These are phyloP conservation scores for Paracoccidioides brasiliensis DNA, from an alignment of 2,329 filamentous ascomycete species.

Conservation along the genomic window DNA sequence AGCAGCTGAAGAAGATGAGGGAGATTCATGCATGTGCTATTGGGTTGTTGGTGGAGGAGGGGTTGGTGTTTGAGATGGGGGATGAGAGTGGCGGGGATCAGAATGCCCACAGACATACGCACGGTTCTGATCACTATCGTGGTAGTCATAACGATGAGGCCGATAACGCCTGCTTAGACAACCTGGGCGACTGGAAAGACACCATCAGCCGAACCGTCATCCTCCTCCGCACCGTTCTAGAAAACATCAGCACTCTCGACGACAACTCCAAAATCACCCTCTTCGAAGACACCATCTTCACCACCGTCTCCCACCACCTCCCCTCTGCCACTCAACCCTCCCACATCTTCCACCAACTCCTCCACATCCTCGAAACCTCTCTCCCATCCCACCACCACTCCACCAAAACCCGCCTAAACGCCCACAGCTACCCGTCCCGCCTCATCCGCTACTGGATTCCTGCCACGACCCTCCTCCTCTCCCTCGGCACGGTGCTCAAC, in stretches of 20 bases:
- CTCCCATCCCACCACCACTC: conserved; percentile 53
- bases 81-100: conserved; percentile 47
- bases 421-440: conserved; percentile 62
- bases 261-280: conserved; percentile 43
- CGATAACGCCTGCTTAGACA: conserved; percentile 36
- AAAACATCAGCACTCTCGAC: conserved; percentile 45
- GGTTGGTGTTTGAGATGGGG: conserved; percentile 52
- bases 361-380: conserved; percentile 51
- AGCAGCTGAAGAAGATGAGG: conserved; percentile 55
- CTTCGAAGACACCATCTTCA: conserved; percentile 43
- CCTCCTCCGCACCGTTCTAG: conserved; percentile 74
- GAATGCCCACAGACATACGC: no score
- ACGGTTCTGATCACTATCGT: no score
- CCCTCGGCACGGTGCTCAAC: conserved; percentile 73
- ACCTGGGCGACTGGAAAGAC: conserved; percentile 49
- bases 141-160: conserved; percentile 14
- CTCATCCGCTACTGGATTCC: conserved; percentile 85
- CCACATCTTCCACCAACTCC: conserved; percentile 23
- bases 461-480: conserved; percentile 55
- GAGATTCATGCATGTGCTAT: conserved; percentile 75
- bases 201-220: conserved; percentile 68
- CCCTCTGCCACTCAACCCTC: conserved; percentile 41
- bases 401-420: conserved; percentile 42
- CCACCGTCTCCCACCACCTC: conserved; percentile 48
- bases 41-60: conserved; percentile 78